A percentile compares a stretch with the other conserved stretches of the same genome.
Evolutionary conservation across 805 yeast species (phyloP).

Genomic region (Candida manassasensis): DNA sequence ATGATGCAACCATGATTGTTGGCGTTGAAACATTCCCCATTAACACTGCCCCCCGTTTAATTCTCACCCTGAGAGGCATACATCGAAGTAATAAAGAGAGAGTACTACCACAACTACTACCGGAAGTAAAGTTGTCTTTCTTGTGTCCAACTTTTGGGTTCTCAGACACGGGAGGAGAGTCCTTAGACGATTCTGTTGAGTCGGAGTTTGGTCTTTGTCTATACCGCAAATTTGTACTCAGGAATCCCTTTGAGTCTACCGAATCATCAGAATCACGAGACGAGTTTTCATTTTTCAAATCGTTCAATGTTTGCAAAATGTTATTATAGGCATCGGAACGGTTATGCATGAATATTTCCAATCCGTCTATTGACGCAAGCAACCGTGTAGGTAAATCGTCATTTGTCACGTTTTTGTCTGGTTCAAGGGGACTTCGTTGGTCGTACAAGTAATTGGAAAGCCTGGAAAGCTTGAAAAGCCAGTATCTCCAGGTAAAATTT

Average conservation of each 20-base stretch:
- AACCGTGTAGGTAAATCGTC: constrained; percentile 52
- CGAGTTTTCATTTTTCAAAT: neutral
- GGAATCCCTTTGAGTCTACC: neutral
- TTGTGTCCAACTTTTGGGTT: no score
- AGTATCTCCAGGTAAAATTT: constrained; percentile 84
- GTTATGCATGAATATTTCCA: constrained; percentile 81
- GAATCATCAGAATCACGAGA: neutral
- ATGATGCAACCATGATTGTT: constrained; percentile 61
- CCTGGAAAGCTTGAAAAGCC: constrained; percentile 54
- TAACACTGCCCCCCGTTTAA: constrained; percentile 67
- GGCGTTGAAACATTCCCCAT: constrained; percentile 80
- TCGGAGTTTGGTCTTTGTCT: constrained; percentile 1
- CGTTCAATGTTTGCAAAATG: constrained; percentile 40
- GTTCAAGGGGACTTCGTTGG: neutral
- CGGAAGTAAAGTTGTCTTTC: no score
- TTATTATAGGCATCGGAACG: constrained; percentile 72
- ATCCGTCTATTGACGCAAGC: constrained; percentile 60
- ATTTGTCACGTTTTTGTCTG: constrained; percentile 23
- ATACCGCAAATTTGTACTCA: neutral
- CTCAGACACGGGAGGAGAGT: no score
- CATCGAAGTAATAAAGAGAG: no score
- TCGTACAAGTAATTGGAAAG: constrained; percentile 29
- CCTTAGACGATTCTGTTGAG: neutral
- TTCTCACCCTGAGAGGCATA: constrained; percentile 59
- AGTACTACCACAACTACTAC: no score